Evolutionary conservation across 2,329 filamentous ascomycete species (phyloP).

Genomic region (Hymenoscyphus infarciens): DNA sequence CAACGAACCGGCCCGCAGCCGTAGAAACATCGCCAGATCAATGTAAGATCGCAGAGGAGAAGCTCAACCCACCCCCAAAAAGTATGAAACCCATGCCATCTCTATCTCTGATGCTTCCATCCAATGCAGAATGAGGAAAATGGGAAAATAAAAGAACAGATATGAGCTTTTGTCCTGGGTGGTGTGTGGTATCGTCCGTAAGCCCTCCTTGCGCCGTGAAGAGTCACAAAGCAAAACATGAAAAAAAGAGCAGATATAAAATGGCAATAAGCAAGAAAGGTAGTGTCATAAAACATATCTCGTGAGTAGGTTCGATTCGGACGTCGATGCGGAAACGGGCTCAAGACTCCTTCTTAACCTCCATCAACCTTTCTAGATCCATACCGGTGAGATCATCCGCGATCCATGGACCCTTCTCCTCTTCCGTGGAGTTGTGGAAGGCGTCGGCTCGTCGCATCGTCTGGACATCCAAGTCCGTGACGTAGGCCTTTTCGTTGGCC

Average conservation of each 20-base stretch:
- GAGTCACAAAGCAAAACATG: conserved; percentile 12
- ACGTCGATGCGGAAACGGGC: neutral
- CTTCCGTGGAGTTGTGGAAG: conserved; percentile 72
- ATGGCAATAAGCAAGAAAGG: conserved; percentile 20
- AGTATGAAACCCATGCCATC: conserved; percentile 6
- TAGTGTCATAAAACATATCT: conserved; percentile 26
- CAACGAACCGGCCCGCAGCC: conserved; percentile 12
- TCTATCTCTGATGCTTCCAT: conserved; percentile 19
- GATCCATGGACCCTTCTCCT: conserved; percentile 84
- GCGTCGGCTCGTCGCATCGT: conserved; percentile 85
- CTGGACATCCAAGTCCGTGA: conserved; percentile 90
- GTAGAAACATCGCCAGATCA: conserved; percentile 2
- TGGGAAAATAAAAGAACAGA: conserved; percentile 14
- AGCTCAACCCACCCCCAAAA: neutral
- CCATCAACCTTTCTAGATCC: conserved; percentile 58
- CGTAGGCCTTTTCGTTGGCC: conserved; percentile 59
- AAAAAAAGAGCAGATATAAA: conserved; percentile 11
- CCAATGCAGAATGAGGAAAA: conserved; percentile 16
- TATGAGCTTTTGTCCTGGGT: conserved; percentile 24
- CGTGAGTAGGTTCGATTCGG: conserved; percentile 8
- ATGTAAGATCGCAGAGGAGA: neutral
- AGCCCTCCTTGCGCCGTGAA: conserved; percentile 19
- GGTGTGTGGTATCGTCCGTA: conserved; percentile 29
- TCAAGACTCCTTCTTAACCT: conserved; percentile 35
- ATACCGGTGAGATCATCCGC: conserved; percentile 65